Evolutionary conservation across 352 stramenopile species (phyloP).

Genomic region (Globisporangium nagaii): DNA sequence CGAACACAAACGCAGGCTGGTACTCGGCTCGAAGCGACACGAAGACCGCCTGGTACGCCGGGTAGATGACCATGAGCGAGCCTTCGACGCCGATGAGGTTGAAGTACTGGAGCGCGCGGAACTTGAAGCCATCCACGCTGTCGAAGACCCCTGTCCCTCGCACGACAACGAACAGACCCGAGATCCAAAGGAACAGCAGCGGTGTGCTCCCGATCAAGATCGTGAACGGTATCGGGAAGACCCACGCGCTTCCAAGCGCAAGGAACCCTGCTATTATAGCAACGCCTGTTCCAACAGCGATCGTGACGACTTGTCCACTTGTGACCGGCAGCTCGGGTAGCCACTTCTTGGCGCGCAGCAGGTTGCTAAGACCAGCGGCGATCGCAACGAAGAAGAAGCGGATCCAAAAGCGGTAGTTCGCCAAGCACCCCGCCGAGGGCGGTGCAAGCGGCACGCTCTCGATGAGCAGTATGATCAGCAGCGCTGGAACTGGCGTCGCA

Average conservation of each 20-base stretch:
- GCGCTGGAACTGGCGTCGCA: neutral
- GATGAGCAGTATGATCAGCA: neutral
- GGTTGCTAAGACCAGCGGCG: neutral
- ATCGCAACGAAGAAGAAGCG: neutral
- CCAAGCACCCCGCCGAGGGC: neutral
- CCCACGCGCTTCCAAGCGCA: neutral
- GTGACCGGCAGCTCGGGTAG: neutral
- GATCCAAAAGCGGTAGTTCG: neutral
- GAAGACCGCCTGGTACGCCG: neutral
- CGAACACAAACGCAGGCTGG: neutral
- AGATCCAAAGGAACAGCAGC: neutral
- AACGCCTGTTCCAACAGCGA: neutral
- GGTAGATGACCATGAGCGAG: neutral
- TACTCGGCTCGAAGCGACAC: neutral
- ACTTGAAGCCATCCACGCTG: neutral
- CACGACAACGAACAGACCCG: neutral
- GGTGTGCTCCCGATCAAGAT: neutral
- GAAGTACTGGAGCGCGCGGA: constrained; percentile 2
- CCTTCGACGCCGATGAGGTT: neutral
- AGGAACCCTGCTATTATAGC: neutral
- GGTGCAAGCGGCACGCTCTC: neutral
- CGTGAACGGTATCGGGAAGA: neutral
- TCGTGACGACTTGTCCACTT: neutral
- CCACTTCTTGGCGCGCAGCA: neutral
- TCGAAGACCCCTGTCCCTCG: neutral